A percentile compares a stretch with the other conserved stretches of the same genome.
These are phyloP conservation scores for Lecanosticta acicola DNA, from an alignment of 2,329 filamentous ascomycete species.

Conservation along the genomic window DNA sequence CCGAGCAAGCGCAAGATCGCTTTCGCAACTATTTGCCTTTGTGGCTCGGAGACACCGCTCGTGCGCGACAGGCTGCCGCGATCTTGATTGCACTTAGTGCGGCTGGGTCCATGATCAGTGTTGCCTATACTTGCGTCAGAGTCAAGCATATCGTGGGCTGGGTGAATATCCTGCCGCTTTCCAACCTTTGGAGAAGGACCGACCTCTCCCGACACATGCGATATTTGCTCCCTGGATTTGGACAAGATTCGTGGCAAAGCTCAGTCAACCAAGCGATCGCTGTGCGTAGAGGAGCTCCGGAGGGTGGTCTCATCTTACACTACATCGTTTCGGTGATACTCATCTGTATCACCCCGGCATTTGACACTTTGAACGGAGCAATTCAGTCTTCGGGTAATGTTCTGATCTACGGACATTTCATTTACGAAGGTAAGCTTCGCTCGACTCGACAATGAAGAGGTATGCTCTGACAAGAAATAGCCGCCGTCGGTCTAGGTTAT, in stretches of 20 bases:
- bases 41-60: background rate
- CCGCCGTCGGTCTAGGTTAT: constrained; percentile 2
- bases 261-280: background rate
- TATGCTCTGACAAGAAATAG: background rate
- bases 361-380: constrained; percentile 1
- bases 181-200: constrained; percentile 7
- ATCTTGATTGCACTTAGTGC: constrained; percentile 9
- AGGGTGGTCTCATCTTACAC: constrained; percentile 11
- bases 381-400: constrained; percentile 7
- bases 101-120: constrained; percentile 11
- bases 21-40: background rate
- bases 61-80: constrained; percentile 2
- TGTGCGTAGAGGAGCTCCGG: constrained; percentile 7
- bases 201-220: background rate
- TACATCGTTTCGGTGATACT: constrained; percentile 8
- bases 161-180: constrained; percentile 14
- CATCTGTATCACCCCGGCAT: constrained; percentile 7
- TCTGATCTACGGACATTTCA: constrained; percentile 8
- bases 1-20: background rate
- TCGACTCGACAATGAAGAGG: background rate
- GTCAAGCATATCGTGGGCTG: constrained; percentile 16
- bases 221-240: background rate
- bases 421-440: constrained; percentile 4
- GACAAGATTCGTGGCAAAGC: background rate
- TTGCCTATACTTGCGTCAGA: constrained; percentile 12